A percentile compares a stretch with the other conserved stretches of the same genome.
Evolutionary conservation across 371 early-diverging fungal species (phyloP).

Genomic region (Mortierella sp.): DNA sequence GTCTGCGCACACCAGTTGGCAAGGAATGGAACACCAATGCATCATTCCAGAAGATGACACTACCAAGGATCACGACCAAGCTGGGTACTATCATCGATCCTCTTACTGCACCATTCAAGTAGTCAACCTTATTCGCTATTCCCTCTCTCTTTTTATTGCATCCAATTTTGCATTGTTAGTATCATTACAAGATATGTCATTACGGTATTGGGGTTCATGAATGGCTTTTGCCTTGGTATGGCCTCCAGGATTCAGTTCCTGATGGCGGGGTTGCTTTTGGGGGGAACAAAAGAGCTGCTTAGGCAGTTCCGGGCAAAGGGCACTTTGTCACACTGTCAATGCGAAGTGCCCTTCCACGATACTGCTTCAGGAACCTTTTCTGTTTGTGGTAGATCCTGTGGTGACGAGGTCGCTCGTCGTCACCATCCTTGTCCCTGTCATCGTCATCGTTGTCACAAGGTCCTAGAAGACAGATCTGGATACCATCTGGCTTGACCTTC

Average conservation of each 20-base stretch:
- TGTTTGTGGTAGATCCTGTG: slow-evolving; percentile 11
- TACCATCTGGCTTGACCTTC: too few relatives aligned
- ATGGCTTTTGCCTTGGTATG: neutral
- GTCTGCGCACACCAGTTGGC: slow-evolving; percentile 88
- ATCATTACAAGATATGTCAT: neutral
- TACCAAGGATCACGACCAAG: slow-evolving; percentile 87
- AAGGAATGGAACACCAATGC: slow-evolving; percentile 93
- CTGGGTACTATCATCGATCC: slow-evolving; percentile 92
- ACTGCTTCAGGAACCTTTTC: slow-evolving; percentile 20
- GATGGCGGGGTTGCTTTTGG: too few relatives aligned
- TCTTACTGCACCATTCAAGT: slow-evolving; percentile 69
- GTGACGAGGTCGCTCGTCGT: too few relatives aligned
- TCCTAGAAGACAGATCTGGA: too few relatives aligned
- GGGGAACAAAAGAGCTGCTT: too few relatives aligned
- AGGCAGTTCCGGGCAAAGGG: slow-evolving; percentile 5
- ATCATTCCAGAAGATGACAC: slow-evolving; percentile 75
- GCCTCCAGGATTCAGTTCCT: too few relatives aligned
- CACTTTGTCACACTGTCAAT: slow-evolving; percentile 20
- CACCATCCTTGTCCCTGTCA: too few relatives aligned
- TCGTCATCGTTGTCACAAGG: too few relatives aligned
- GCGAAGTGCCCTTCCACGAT: slow-evolving; percentile 24
- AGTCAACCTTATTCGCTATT: slow-evolving; percentile 22
- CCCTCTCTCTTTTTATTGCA: neutral
- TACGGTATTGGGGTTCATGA: neutral
- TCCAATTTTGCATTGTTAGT: neutral